Evolutionary conservation across 2,329 filamentous ascomycete genomes (phyloP).

Genomic region (Didymosphaeria variabile): DNA sequence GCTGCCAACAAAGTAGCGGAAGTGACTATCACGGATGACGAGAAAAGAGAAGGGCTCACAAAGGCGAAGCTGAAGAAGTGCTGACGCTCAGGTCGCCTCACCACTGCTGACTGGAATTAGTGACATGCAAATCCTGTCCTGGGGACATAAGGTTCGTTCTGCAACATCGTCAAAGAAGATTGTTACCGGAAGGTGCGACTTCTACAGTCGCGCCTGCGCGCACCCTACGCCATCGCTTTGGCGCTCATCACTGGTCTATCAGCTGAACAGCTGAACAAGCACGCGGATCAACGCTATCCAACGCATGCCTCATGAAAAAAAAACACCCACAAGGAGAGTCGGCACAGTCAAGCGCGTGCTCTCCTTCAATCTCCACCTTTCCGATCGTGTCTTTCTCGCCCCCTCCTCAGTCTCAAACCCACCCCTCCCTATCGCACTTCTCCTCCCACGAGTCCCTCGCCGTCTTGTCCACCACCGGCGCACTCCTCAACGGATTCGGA

Average conservation of each 20-base stretch:
- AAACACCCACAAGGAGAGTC: not conserved
- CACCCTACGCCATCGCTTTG: not conserved
- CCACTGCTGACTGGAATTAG: not conserved
- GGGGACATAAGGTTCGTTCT: not conserved
- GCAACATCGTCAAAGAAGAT: not conserved
- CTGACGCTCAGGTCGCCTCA: slow-evolving; percentile 9
- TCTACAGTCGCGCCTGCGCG: not conserved
- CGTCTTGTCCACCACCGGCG: slow-evolving; percentile 25
- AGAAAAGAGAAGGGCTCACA: not conserved
- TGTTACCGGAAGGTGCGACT: not conserved
- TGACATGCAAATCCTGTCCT: not conserved
- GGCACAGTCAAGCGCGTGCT: not conserved
- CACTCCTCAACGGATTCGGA: slow-evolving; percentile 34
- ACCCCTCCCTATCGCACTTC: slow-evolving; percentile 1
- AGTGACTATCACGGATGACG: slow-evolving; percentile 5
- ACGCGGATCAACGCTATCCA: not conserved
- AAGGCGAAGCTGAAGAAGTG: slow-evolving; percentile 6
- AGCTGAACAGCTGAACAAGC: not conserved
- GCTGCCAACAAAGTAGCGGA: not conserved
- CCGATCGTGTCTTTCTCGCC: not conserved
- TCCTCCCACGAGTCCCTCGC: slow-evolving; percentile 5
- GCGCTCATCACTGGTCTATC: not conserved
- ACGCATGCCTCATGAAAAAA: not conserved
- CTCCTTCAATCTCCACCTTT: not conserved
- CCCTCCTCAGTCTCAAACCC: not conserved